Base-by-base conservation (phyloP, 495 filamentous ascomycete genomes). In the Penicillium bialowiezense region DNA sequence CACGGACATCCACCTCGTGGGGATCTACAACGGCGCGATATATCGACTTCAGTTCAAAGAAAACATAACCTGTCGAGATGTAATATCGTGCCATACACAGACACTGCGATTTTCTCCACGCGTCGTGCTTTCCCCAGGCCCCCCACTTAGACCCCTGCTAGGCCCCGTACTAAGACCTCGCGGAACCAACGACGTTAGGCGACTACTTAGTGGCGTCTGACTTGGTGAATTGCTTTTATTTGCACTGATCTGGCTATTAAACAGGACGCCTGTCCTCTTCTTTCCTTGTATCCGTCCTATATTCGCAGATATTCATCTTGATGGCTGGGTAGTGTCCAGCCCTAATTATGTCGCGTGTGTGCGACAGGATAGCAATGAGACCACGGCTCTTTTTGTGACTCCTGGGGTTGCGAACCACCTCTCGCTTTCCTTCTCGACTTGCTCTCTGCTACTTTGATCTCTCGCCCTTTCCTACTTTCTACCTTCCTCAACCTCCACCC, bases 321-420 rank as follows among this genome's bases (percentile, higher is more conserved):
- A n/a, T n/a, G n/a, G n/a, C 4, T 26, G 23, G 23, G 23, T 26
- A 8, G 23, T 8, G 17, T 15, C 20, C 2, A 28, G 37, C 28
- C 39, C 23, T 21, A 55, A 46, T 55, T 41, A 47, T 26, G 31
- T 42, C 14, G 34, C 41, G 17, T 34, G 19, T 35, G 51, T 45
- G 34, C 35, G 28, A 48, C 43, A 18, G 28, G 18, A 31, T 24
- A 12, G 40, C 3, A 8, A 26, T 26, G 23, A 37, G 21, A 23
- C 15, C 17, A 53, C 45, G 45, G 46, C 41, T 44, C 35, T 44
- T 55, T 55, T 41, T 32, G 2, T 28, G 8, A 20, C n/a, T 21
- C 19, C 20, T 10, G 38, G 29, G 15, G 4, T 24, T 36, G 19
- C 34, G n/a, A n/a, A 15, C 19, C 23, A 33, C 49, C 23, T 40